phyloP scores from a whole-genome alignment of 176 grass and related monocot genomes.

The Zea luxurians region DNA sequence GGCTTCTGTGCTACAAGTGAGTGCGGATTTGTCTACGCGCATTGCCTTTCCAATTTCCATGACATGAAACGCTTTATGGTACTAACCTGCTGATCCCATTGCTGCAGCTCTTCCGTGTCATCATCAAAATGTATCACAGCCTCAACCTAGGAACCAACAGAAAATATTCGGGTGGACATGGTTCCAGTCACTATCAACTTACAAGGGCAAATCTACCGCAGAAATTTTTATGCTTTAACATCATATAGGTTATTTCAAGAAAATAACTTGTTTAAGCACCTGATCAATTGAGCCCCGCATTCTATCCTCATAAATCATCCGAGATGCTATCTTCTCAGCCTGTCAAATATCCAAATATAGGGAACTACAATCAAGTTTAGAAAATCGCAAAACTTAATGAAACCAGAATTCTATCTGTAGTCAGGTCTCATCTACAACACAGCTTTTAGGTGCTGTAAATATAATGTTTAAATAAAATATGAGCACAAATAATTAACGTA shows the following conservation, averaged over 20 bases:
- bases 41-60: background rate
- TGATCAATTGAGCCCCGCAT: conserved; percentile 98
- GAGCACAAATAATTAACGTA: background rate
- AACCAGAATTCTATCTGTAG: background rate
- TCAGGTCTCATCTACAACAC: background rate
- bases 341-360: conserved; percentile 34
- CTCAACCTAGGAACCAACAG: conserved; percentile 65
- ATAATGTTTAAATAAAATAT: background rate
- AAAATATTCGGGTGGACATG: background rate
- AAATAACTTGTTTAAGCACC: conserved; percentile 38
- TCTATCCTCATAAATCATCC: conserved; percentile 97
- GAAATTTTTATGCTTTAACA: background rate
- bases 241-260: background rate
- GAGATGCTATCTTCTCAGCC: conserved; percentile 98
- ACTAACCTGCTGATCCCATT: conserved; percentile 96
- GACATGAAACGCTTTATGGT: background rate
- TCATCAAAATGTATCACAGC: conserved; percentile 99
- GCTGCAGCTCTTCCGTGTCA: conserved; percentile 87
- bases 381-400: background rate
- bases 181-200: background rate
- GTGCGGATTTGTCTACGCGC: background rate
- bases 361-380: background rate
- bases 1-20: background rate
- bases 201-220: background rate
- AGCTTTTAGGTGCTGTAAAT: background rate